Evolutionary conservation across 169 alveolate genomes (phyloP).

Genomic region (Plasmodium sp.): DNA sequence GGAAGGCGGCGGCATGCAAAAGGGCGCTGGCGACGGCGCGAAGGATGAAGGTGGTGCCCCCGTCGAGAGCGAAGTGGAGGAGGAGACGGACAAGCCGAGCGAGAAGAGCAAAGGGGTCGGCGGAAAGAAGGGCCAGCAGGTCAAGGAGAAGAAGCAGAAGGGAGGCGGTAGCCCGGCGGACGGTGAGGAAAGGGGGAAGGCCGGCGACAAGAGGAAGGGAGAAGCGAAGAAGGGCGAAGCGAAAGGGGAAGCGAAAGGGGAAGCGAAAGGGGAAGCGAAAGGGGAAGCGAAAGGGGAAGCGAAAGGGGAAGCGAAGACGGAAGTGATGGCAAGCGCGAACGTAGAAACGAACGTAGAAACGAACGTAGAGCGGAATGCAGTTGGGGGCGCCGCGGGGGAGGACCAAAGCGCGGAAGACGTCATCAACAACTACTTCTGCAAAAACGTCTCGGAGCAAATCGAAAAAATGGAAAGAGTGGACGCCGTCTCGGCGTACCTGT

Average conservation of each 20-base stretch:
- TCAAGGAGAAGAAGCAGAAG: background rate
- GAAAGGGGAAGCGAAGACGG: background rate
- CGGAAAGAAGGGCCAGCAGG: background rate
- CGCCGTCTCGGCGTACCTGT: conserved; percentile 11
- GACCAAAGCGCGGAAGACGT: background rate
- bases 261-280: background rate
- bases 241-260: background rate
- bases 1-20: background rate
- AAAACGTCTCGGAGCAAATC: conserved; percentile 35
- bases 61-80: background rate
- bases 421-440: conserved; percentile 38
- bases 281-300: background rate
- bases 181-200: background rate
- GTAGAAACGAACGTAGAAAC: background rate
- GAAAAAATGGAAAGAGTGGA: conserved; percentile 38
- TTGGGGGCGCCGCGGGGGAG: background rate
- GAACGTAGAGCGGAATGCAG: background rate
- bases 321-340: background rate
- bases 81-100: background rate
- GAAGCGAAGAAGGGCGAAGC: background rate
- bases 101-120: background rate
- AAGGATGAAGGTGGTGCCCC: background rate
- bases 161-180: background rate
- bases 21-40: background rate
- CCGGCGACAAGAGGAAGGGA: background rate